These are phyloP conservation scores for Ceratocystis diversiconidia DNA, from an alignment of 2,329 filamentous ascomycete species.

Conservation along the genomic window DNA sequence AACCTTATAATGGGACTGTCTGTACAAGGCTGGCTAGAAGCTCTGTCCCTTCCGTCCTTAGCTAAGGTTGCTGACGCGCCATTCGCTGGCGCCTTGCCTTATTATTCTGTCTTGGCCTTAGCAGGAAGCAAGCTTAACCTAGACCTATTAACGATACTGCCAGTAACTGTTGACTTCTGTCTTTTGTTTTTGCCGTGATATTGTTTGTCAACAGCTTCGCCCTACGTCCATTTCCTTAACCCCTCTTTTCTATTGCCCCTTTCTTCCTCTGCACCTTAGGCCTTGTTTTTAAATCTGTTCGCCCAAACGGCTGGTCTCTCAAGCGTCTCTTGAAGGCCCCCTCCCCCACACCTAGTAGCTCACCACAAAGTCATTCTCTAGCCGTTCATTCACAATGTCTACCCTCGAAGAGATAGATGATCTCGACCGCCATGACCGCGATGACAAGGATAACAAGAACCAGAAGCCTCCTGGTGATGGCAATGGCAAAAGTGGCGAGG, in stretches of 20 bases:
- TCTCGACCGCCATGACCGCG: constrained; percentile 65
- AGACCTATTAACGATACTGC: background rate
- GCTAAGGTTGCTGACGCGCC: constrained; percentile 4
- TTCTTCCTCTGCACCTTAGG: background rate
- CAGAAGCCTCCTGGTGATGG: constrained; percentile 25
- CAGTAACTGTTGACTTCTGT: no score
- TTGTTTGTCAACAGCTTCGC: background rate
- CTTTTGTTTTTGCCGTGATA: background rate
- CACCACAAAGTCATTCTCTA: constrained; percentile 23
- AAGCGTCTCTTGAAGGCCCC: background rate
- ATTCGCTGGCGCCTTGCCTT: constrained; percentile 10
- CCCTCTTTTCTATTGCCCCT: background rate
- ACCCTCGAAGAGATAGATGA: constrained; percentile 87
- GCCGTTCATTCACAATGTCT: constrained; percentile 43
- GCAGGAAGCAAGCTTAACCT: constrained; percentile 1
- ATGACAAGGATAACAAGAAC: constrained; percentile 30
- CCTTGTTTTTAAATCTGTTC: background rate
- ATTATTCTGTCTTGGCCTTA: background rate
- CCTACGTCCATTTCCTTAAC: background rate
- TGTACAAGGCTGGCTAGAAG: background rate
- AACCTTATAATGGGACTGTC: background rate
- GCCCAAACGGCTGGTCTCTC: background rate
- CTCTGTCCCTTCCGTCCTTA: background rate
- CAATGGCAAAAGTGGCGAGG: constrained; percentile 41
- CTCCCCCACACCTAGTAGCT: background rate